phyloP scores from a whole-genome alignment of 2,329 filamentous ascomycete species.

The Aureobasidium subglaciale region DNA sequence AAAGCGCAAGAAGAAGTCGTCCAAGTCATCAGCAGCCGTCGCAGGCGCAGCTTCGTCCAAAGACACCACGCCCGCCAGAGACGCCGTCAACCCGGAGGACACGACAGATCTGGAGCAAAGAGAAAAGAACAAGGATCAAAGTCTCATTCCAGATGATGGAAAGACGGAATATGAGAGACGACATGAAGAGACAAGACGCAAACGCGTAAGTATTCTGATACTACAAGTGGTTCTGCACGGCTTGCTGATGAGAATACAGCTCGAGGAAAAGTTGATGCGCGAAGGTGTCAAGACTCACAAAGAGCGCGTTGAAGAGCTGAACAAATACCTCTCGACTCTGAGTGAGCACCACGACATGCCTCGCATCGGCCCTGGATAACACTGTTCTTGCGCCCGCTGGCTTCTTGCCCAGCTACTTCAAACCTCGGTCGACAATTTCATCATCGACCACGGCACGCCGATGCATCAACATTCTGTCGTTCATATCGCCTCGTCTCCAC shows the following conservation, averaged over 20 bases:
- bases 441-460: neutral
- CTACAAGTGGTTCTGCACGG: neutral
- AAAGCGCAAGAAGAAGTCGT: conserved; percentile 52
- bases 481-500: too few relatives aligned
- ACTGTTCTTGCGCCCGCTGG: neutral
- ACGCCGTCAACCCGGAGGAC: neutral
- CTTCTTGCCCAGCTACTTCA: neutral
- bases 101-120: neutral
- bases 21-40: conserved; percentile 23
- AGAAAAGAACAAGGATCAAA: conserved; percentile 14
- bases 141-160: conserved; percentile 18
- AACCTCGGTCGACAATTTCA: neutral
- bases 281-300: conserved; percentile 96
- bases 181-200: conserved; percentile 73
- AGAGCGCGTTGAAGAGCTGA: conserved; percentile 89
- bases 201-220: conserved; percentile 55
- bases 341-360: conserved; percentile 98
- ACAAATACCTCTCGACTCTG: conserved; percentile 82
- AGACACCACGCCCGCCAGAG: conserved; percentile 16
- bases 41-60: conserved; percentile 16
- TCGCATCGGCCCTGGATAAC: conserved; percentile 53
- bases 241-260: conserved; percentile 39
- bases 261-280: conserved; percentile 72
- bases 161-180: conserved; percentile 82
- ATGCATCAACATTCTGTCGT: neutral